phyloP scores from a whole-genome alignment of 331 rosid species.

The Dryas integrifolia region DNA sequence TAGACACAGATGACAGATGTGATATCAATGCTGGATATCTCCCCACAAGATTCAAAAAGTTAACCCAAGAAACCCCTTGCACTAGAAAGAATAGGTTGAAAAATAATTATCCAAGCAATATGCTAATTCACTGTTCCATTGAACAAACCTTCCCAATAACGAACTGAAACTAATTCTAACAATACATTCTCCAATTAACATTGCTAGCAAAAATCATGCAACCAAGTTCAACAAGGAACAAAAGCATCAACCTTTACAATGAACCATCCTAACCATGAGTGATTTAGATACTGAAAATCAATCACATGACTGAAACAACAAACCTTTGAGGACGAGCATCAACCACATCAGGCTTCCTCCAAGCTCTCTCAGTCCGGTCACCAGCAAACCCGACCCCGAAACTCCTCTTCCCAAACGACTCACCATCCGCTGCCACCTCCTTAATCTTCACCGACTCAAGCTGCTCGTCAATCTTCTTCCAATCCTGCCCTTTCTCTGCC shows the following conservation, averaged over 20 bases:
- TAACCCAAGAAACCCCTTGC: background rate
- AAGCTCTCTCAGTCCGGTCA: slow-evolving; percentile 51
- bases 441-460: slow-evolving; percentile 61
- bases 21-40: background rate
- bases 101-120: background rate
- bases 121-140: background rate
- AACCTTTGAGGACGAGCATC: slow-evolving; percentile 56
- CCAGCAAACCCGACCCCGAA: slow-evolving; percentile 47
- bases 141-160: background rate
- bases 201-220: background rate
- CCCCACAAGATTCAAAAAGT: background rate
- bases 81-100: background rate
- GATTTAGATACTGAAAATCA: background rate
- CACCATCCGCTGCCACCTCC: slow-evolving; percentile 35
- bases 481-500: slow-evolving; percentile 88
- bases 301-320: slow-evolving; percentile 20
- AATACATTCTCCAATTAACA: background rate
- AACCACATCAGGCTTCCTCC: slow-evolving; percentile 59
- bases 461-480: slow-evolving; percentile 86
- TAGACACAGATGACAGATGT: background rate
- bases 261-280: background rate
- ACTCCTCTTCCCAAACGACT: slow-evolving; percentile 54
- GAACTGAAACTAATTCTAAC: slow-evolving; percentile 3
- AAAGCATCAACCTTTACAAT: slow-evolving; percentile 15
- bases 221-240: slow-evolving; percentile 12